These are phyloP conservation scores for Marasmius sp. DNA, from an alignment of 1,284 basidiomycete species.

Conservation along the genomic window DNA sequence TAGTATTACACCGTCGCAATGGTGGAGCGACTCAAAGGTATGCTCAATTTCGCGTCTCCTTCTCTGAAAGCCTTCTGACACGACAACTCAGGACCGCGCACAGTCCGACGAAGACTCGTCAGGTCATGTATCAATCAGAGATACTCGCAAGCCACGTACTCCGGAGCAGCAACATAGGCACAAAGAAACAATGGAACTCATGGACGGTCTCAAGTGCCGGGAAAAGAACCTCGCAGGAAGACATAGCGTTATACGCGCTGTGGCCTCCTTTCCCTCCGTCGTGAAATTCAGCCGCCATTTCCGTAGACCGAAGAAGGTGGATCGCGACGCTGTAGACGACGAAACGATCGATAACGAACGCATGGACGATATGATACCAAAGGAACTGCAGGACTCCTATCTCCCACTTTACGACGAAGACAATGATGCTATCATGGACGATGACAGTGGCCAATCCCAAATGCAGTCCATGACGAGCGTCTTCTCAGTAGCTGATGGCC, in stretches of 20 bases:
- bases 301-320: not conserved
- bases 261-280: not conserved
- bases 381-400: too few relatives aligned
- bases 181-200: not conserved
- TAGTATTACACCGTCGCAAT: not conserved
- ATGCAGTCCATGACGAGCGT: not conserved
- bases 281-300: not conserved
- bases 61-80: too few relatives aligned
- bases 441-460: not conserved
- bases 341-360: too few relatives aligned
- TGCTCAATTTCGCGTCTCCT: too few relatives aligned
- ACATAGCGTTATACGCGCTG: conserved; percentile 12
- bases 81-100: too few relatives aligned
- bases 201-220: not conserved
- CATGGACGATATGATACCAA: too few relatives aligned
- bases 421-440: not conserved
- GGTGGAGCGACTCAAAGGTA: too few relatives aligned
- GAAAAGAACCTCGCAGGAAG: not conserved
- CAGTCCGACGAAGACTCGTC: not conserved
- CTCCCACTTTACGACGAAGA: not conserved
- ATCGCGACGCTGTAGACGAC: not conserved
- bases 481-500: not conserved
- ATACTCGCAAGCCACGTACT: not conserved
- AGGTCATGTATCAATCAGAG: not conserved
- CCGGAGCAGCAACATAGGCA: not conserved